Base-by-base conservation (phyloP, 805 yeast species). In the Metschnikowia picachoensis region DNA sequence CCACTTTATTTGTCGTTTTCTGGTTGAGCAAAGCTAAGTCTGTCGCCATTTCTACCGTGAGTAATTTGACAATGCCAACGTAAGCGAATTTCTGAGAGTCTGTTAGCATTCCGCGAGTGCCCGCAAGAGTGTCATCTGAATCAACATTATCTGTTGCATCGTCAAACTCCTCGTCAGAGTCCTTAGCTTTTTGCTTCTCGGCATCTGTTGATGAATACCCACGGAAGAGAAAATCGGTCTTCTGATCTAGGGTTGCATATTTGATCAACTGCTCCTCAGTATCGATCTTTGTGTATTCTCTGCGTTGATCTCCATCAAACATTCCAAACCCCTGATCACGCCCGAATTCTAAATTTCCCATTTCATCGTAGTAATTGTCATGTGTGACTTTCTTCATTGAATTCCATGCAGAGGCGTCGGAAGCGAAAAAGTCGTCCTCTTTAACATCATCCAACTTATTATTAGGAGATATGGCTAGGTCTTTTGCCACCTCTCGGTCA, bases 41-140 rank as follows among this genome's bases (percentile, higher is more conserved):
- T 0, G 87, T 78, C 15, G 95, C 95, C 85, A 90, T 80, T 16
- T 86, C 87, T 20, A 85, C 87, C 43, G 83, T 77, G 6, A 85
- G 74, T 31, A 94, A 76, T 55, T 87, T 85, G 8, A 85, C 82
- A 9, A 92, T 73, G 0, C 97, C 98, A 7, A 87, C 86, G 60
- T 94, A 94, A 2, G 98, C 98, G 50, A 91, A 84, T 58, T 87
- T 84, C 62, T 94, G 97, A 13, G 85, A 73, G 14, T 89, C 98
- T 8, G 82, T 74, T 13, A 94, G 73, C 79, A 94, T 78, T 20
- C 81, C 78, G 61, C 83, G 88, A 5, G 97, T 94, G 1, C 92
- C 78, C 44, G 80, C 79, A 52, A 94, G 69, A 46, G 91, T 95
- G 38, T 78, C 80, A n/a, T 67, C 65, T 0, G 88, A 79, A 50